A percentile compares a stretch with the other conserved stretches of the same genome.
phyloP scores from a whole-genome alignment of 805 yeast genomes.

The Sporopachydermia quercuum region DNA sequence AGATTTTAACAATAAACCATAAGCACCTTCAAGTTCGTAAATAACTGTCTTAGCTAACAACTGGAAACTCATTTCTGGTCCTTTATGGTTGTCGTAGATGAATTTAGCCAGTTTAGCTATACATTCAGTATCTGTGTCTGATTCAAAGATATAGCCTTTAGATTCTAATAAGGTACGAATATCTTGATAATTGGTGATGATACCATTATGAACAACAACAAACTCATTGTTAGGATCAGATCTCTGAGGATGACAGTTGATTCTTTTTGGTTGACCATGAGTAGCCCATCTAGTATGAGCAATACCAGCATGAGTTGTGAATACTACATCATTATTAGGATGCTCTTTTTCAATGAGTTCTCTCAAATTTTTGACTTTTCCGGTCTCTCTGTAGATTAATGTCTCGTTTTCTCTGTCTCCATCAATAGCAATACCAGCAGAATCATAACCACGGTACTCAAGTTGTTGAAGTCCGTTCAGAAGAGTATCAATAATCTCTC shows the following conservation, averaged over 20 bases:
- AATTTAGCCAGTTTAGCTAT: conserved; percentile 92
- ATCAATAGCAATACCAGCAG: conserved; percentile 92
- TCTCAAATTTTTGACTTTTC: conserved; percentile 77
- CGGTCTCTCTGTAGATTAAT: conserved; percentile 67
- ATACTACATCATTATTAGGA: not conserved
- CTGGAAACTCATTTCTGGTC: conserved; percentile 74
- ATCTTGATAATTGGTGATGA: conserved; percentile 89
- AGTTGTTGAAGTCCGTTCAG: conserved; percentile 55
- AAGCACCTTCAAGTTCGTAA: conserved; percentile 91
- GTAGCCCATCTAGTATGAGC: conserved; percentile 99
- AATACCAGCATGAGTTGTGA: conserved; percentile 67
- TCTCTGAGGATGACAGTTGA: conserved; percentile 92
- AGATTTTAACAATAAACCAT: conserved; percentile 88
- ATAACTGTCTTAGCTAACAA: conserved; percentile 86
- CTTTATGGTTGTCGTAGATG: conserved; percentile 60
- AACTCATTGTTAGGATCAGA: conserved; percentile 77
- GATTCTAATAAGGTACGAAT: conserved; percentile 65
- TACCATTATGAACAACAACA: conserved; percentile 93
- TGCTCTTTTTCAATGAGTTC: conserved; percentile 32
- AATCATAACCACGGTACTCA: conserved; percentile 97
- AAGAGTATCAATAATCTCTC: conserved; percentile 79
- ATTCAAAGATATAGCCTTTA: conserved; percentile 73
- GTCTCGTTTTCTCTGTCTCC: conserved; percentile 68
- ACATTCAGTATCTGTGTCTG: conserved; percentile 96
- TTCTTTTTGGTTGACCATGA: conserved; percentile 80